phyloP scores from a whole-genome alignment of 805 yeast species.

The Tetrapisispora fleetii region DNA sequence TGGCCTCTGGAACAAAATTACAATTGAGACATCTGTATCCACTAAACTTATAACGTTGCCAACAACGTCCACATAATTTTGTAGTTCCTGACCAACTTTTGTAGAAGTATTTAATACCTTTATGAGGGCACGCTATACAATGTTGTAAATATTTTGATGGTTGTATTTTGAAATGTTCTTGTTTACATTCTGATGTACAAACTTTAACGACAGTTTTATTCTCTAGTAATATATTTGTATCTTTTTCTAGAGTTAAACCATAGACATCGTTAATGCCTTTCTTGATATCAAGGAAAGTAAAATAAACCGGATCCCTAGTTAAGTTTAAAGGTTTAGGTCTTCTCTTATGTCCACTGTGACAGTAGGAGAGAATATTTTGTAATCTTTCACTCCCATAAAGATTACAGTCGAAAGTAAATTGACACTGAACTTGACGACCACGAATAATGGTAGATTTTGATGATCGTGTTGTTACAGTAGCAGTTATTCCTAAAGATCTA shows the following conservation, averaged over 20 bases:
- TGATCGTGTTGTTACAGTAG: slow-evolving; percentile 26
- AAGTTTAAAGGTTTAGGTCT: slow-evolving; percentile 9
- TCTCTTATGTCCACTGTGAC: slow-evolving; percentile 19
- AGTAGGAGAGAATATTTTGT: slow-evolving; percentile 19
- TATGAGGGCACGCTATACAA: slow-evolving; percentile 19
- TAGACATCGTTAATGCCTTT: slow-evolving; percentile 14
- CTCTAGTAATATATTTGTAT: slow-evolving; percentile 14
- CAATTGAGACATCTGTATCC: slow-evolving; percentile 19
- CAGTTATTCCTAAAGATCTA: slow-evolving; percentile 36
- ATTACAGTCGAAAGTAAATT: slow-evolving; percentile 21
- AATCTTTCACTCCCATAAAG: slow-evolving; percentile 15
- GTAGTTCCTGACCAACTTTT: slow-evolving; percentile 21
- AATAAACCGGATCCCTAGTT: slow-evolving; percentile 15
- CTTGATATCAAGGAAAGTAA: slow-evolving; percentile 13
- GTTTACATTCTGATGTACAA: slow-evolving; percentile 12
- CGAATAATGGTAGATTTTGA: slow-evolving; percentile 13
- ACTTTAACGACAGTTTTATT: slow-evolving; percentile 15
- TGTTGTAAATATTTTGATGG: slow-evolving; percentile 13
- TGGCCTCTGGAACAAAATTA: slow-evolving; percentile 19
- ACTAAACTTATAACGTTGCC: slow-evolving; percentile 18
- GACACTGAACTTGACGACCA: slow-evolving; percentile 18
- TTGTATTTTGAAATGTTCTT: slow-evolving; percentile 13
- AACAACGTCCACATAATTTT: slow-evolving; percentile 19
- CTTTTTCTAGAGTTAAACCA: slow-evolving; percentile 12
- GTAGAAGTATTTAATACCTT: slow-evolving; percentile 18